Percentiles rank a stretch among this genome's conserved stretches.
Conservation (phyloP, 257 asterid species). For the Ocimum tenuiflorum region DNA sequence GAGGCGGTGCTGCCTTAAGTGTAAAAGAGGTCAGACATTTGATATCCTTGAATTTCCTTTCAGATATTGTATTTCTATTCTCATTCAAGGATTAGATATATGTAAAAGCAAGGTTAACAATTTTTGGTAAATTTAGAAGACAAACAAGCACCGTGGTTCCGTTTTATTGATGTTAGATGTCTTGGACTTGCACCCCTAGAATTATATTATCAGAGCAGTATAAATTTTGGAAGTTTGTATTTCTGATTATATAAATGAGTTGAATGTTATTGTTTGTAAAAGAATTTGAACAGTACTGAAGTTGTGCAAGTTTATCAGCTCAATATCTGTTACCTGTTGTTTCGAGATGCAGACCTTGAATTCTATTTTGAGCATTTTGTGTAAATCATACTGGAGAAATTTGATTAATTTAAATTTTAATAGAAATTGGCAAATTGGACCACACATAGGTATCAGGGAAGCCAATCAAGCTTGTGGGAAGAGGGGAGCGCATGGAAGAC, state of each 20-base stretch:
- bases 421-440: too few relatives aligned
- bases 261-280: neutral
- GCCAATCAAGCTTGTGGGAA: conserved; percentile 97
- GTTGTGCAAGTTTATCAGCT: neutral
- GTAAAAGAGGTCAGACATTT: conserved; percentile 72
- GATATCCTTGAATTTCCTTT: neutral
- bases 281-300: neutral
- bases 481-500: conserved; percentile 98
- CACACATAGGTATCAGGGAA: conserved; percentile 97
- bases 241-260: neutral
- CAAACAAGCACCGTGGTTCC: neutral
- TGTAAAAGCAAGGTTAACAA: neutral
- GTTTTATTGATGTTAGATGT: conserved; percentile 9
- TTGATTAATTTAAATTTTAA: too few relatives aligned
- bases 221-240: neutral
- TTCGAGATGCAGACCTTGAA: neutral
- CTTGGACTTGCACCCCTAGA: neutral
- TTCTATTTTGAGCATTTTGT: neutral
- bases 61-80: neutral
- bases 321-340: neutral
- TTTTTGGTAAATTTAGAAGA: conserved; percentile 5
- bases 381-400: too few relatives aligned
- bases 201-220: neutral
- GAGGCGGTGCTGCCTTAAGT: conserved; percentile 99
- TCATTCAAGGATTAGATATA: neutral